Evolutionary conservation across 179 eudicot genomes (phyloP).

Genomic region (Vitellaria paradoxa): DNA sequence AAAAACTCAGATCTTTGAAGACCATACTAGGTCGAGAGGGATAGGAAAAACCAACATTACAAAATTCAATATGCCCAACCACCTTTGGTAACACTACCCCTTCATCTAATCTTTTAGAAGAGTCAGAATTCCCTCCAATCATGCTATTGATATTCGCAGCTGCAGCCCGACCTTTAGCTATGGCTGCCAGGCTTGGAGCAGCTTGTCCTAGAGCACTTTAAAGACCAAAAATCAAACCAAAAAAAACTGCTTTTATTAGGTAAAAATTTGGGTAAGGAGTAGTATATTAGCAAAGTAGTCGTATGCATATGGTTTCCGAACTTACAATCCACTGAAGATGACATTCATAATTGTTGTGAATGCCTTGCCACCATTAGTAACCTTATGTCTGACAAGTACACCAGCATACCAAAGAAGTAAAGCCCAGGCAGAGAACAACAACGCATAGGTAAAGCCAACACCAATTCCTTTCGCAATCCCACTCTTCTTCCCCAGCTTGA

Average conservation of each 20-base stretch:
- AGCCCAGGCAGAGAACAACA: slow-evolving; percentile 62
- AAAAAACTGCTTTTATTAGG: not conserved
- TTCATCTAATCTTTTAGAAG: slow-evolving; percentile 21
- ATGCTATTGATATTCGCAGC: slow-evolving; percentile 46
- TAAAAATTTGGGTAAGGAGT: not conserved
- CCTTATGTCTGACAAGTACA: slow-evolving; percentile 44
- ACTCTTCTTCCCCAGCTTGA: slow-evolving; percentile 48
- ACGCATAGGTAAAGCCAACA: slow-evolving; percentile 55
- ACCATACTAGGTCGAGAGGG: slow-evolving; percentile 60
- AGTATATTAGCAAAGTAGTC: not conserved
- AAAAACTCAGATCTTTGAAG: slow-evolving; percentile 48
- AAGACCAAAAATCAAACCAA: not conserved
- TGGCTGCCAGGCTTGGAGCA: slow-evolving; percentile 64
- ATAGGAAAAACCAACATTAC: slow-evolving; percentile 49
- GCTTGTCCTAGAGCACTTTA: slow-evolving; percentile 81
- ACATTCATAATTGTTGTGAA: slow-evolving; percentile 61
- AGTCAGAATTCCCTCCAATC: slow-evolving; percentile 33
- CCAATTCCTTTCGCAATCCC: slow-evolving; percentile 69
- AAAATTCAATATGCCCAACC: slow-evolving; percentile 50
- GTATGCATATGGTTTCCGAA: slow-evolving; percentile 2
- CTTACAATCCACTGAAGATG: slow-evolving; percentile 72
- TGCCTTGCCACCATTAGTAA: slow-evolving; percentile 65
- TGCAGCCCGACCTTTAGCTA: slow-evolving; percentile 61
- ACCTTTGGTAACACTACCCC: slow-evolving; percentile 34
- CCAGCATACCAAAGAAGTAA: slow-evolving; percentile 73